Evolutionary conservation across 169 alveolate genomes (phyloP), one percentile per base, ranked within the genome.

Genomic region (Eimeria nieschulzi): DNA sequence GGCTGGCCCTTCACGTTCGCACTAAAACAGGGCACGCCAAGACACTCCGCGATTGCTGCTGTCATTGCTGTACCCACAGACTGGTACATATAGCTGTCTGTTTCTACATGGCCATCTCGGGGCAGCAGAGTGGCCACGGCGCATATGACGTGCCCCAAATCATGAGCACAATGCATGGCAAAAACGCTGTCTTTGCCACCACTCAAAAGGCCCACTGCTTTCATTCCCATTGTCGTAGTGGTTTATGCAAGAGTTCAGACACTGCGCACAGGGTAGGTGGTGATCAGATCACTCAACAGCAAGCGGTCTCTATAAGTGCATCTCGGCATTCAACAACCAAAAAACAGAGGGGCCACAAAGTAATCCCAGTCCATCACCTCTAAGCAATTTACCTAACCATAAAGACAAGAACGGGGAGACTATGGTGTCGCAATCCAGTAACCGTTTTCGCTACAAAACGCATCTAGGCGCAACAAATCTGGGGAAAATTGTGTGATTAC

Each of bases 61-160:
- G 97, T 95, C 75, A 97, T 92, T 85, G 96, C 98, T 53, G 98
- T 96, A 0, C 99, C 99, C 12, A 98, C 99, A 73, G 99, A 98
- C 96, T 99, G 99, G 95, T 96, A 92, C 95, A 87, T 92, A 83
- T 61, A 92, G 88, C 95, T 92, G 92, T 92, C 95, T 6, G 91
- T 59, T 19, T 92, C 95, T 19, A 66, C 70, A 9, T 83, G 73
- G 46, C 39, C 21, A 7, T 61, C 79, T 33, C 90, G 90, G 8
- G 95, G 95, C 39, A 76, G 92, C 91, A 93, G 78, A 26, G 91
- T 92, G 6, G 96, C 96, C 19, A 90, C 87, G 26, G 93, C 83
- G 61, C 87, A 64, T 17, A 93, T 56, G 51, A 85, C 70, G 79
- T 93, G 95, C 9, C 96, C 96, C 13, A 91, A 68, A 3, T 68